Conservation (phyloP, 2,329 filamentous ascomycete species). For the Aspergillus arachidicola region DNA sequence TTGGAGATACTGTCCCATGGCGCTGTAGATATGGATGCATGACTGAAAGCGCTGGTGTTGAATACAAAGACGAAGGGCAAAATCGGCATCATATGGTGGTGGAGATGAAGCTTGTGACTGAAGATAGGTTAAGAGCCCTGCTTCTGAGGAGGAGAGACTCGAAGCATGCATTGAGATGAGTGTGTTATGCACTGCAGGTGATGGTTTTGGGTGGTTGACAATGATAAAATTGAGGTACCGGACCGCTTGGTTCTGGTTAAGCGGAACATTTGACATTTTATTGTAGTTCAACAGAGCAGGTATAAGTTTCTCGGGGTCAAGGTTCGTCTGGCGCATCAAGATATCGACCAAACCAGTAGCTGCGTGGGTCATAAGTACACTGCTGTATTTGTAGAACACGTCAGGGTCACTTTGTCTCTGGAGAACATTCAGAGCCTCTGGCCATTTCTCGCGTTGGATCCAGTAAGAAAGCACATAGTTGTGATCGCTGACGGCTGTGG, state of each 20-base stretch:
- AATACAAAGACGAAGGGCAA: constrained; percentile 92
- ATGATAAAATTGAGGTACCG: constrained; percentile 93
- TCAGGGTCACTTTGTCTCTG: constrained; percentile 92
- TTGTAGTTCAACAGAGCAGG: constrained; percentile 95
- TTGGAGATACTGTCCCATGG: constrained; percentile 91
- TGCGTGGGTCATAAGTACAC: constrained; percentile 89
- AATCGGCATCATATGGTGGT: constrained; percentile 90
- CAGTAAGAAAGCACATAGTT: constrained; percentile 96
- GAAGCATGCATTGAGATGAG: constrained; percentile 95
- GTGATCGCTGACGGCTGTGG: constrained; percentile 84
- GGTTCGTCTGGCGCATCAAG: constrained; percentile 83
- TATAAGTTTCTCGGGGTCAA: constrained; percentile 85
- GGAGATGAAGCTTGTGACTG: constrained; percentile 85
- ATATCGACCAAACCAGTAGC: constrained; percentile 90
- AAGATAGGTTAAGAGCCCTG: constrained; percentile 82
- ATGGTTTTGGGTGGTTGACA: constrained; percentile 75
- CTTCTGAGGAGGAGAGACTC: constrained; percentile 79
- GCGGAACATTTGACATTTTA: constrained; percentile 65
- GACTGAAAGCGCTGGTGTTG: constrained; percentile 90
- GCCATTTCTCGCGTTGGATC: constrained; percentile 93
- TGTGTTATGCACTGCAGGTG: constrained; percentile 91
- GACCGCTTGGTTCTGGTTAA: constrained; percentile 83
- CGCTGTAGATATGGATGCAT: constrained; percentile 95
- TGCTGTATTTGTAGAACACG: constrained; percentile 95
- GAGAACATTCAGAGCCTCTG: constrained; percentile 80